Base-by-base conservation (phyloP, 768 basidiomycete genomes). In the Leucocoprinus birnbaumii region DNA sequence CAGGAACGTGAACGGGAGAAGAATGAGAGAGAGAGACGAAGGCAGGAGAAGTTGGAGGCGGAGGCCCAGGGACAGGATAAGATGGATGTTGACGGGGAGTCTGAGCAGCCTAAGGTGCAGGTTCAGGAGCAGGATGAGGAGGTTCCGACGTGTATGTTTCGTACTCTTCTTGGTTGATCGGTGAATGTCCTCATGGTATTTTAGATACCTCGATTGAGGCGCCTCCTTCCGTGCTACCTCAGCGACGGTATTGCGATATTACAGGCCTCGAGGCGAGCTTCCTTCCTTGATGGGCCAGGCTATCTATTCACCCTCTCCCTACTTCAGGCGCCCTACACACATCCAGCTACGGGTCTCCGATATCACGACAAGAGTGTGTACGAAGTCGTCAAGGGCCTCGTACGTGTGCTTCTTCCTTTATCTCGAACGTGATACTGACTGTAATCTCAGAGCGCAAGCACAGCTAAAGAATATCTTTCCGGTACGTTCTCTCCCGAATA, bases 321-420 rank as follows among this genome's bases (percentile, higher is more conserved):
- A 5, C 31, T 11, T 18, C 35, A 90, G 89, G 90, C 88, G 0
- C 89, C 87, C 1, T 93, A 93, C 60, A 92, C 88, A 0, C 89
- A 94, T 60, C 91, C 91, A 5, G 80, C 83, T 1, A 91, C 90
- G 0, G 84, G 85, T 1, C 73, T 94, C 9, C 79, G 91, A 3
- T 93, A 88, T 65, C 87, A 93, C 58, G 87, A 93, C 74, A 91
- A 89, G 73, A 89, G 84, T 58, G 82, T 93, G n/a, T 93, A 91
- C 64, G 89, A 91, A 45, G 72, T 91, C 25, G 82, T 93, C 59
- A 89, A 89, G 65, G 78, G 80, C 47, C 69, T 94, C 63, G 91
- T 90, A 56, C 47, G 77, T 66, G 10, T 10, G 22, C 35, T 27
- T 31, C 31, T 22, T 31, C 13, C 45, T 14, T 42, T 16, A 2